Evolutionary conservation across 2,329 filamentous ascomycete species (phyloP).

Genomic region (Aspergillus fischeri): DNA sequence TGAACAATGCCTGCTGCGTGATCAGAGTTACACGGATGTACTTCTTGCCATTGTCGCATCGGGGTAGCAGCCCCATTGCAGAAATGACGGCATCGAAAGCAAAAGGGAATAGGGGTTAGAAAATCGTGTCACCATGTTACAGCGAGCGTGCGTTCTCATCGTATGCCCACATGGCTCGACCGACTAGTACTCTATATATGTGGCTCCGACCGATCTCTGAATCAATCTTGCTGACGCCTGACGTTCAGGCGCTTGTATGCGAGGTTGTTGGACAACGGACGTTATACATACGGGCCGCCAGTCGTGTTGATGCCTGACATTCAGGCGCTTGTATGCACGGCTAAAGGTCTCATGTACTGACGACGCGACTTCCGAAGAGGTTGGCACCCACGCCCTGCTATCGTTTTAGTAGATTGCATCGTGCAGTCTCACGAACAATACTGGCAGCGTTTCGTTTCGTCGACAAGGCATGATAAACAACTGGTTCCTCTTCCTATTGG

Average conservation of each 20-base stretch:
- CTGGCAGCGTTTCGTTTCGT: neutral
- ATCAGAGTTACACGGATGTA: neutral
- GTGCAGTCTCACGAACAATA: neutral
- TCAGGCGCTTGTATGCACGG: slow-evolving; percentile 15
- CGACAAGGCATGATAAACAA: neutral
- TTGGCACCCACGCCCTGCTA: neutral
- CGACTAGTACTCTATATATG: neutral
- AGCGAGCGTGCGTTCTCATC: too few relatives aligned
- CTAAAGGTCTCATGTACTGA: neutral
- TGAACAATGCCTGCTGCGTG: neutral
- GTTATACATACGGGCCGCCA: neutral
- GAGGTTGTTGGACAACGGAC: slow-evolving; percentile 17
- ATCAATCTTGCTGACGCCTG: neutral
- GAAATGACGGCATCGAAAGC: neutral
- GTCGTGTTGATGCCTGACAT: slow-evolving; percentile 21
- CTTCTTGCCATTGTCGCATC: neutral
- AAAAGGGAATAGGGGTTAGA: neutral
- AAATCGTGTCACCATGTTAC: too few relatives aligned
- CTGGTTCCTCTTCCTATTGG: neutral
- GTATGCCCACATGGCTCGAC: neutral
- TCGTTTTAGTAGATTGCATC: neutral
- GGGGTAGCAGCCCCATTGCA: neutral
- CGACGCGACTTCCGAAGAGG: slow-evolving; percentile 12
- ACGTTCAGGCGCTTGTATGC: slow-evolving; percentile 20
- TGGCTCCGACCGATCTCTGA: neutral